Evolutionary conservation across 352 stramenopile genomes (phyloP).

Genomic region (Blastocystis sp.): DNA sequence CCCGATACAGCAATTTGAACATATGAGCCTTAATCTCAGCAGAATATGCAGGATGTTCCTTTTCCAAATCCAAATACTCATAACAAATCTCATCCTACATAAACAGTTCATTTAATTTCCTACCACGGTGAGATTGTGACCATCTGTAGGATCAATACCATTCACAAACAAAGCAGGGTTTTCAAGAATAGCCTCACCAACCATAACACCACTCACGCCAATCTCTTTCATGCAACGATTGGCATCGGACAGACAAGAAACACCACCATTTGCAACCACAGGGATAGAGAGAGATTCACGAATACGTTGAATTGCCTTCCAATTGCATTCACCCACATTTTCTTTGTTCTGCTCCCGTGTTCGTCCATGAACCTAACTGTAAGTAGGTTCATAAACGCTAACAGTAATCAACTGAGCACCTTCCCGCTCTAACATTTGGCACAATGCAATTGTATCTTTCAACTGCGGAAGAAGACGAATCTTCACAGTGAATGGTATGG

Average conservation of each 20-base stretch:
- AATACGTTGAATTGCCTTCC: neutral
- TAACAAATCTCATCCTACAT: slow-evolving; percentile 45
- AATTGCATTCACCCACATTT: neutral
- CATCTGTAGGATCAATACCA: neutral
- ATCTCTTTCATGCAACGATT: slow-evolving; percentile 1
- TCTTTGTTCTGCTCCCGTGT: slow-evolving; percentile 61
- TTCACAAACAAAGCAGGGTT: slow-evolving; percentile 39
- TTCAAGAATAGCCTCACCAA: slow-evolving; percentile 48
- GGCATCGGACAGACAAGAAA: neutral
- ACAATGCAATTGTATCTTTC: slow-evolving; percentile 31
- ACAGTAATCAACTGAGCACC: slow-evolving; percentile 54
- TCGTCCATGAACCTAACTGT: slow-evolving; percentile 7
- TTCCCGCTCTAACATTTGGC: slow-evolving; percentile 36
- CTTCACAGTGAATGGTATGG: slow-evolving; percentile 34
- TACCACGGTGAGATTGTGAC: slow-evolving; percentile 21
- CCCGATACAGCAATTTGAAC: slow-evolving; percentile 50
- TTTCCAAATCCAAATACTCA: slow-evolving; percentile 43
- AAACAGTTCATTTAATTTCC: neutral
- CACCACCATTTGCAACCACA: slow-evolving; percentile 42
- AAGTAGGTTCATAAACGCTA: neutral
- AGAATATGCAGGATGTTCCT: neutral
- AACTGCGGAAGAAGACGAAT: slow-evolving; percentile 29
- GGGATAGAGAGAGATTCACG: slow-evolving; percentile 16
- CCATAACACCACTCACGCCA: slow-evolving; percentile 21
- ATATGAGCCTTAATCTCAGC: slow-evolving; percentile 51